A percentile compares a stretch with the other conserved stretches of the same genome.
Evolutionary conservation across 257 asterid species (phyloP).

Genomic region (Solanum dulcamara): DNA sequence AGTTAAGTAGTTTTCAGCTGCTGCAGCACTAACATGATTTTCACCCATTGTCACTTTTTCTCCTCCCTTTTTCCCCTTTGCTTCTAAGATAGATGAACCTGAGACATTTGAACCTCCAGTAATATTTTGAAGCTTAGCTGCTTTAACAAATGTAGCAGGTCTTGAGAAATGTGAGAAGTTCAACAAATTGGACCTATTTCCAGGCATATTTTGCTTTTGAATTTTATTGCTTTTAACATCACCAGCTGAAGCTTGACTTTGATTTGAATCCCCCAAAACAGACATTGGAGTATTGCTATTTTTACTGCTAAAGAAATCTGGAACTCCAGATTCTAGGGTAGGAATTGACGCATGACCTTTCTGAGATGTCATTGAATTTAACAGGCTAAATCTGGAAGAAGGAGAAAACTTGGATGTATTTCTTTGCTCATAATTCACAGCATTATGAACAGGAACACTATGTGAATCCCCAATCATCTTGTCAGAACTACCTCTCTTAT

Average conservation of each 20-base stretch:
- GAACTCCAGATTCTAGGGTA: conserved; percentile 34
- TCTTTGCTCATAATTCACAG: conserved; percentile 6
- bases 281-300: conserved; percentile 13
- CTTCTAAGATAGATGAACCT: conserved; percentile 21
- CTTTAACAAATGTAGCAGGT: conserved; percentile 35
- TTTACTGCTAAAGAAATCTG: conserved; percentile 26
- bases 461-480: conserved; percentile 18
- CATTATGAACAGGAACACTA: conserved; percentile 8
- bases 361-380: conserved; percentile 29
- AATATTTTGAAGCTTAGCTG: conserved; percentile 20
- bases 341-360: conserved; percentile 32
- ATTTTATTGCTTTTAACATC: conserved; percentile 11
- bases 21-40: conserved; percentile 18
- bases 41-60: conserved; percentile 6
- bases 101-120: conserved; percentile 27
- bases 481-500: conserved; percentile 26
- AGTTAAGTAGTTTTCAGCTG: conserved; percentile 11
- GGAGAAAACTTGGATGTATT: conserved; percentile 20
- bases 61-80: conserved; percentile 22
- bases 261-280: conserved; percentile 18
- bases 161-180: conserved; percentile 76
- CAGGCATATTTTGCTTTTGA: conserved; percentile 21
- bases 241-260: conserved; percentile 21
- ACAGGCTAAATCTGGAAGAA: conserved; percentile 26
- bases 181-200: conserved; percentile 24